Evolutionary conservation across 129 eudicot species (phyloP).

Genomic region (Artemisia argyi): DNA sequence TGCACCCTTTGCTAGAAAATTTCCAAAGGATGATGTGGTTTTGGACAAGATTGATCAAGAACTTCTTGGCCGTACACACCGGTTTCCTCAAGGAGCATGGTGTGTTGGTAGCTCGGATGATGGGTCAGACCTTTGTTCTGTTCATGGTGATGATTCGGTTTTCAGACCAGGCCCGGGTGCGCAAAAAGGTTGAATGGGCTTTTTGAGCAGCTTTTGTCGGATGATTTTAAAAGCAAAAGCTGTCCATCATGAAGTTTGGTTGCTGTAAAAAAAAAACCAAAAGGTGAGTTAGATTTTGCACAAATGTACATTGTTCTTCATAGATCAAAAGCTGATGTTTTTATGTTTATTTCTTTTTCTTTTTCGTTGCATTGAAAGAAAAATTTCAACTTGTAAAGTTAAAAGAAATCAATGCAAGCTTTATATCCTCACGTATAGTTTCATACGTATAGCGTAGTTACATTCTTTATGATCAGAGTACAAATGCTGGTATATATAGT

Average conservation of each 20-base stretch:
- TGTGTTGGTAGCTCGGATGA: conserved; percentile 4
- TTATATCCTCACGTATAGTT: neutral
- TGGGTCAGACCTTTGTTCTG: conserved; percentile 56
- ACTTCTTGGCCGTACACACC: conserved; percentile 9
- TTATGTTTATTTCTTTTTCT: neutral
- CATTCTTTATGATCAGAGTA: neutral
- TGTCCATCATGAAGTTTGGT: conserved; percentile 39
- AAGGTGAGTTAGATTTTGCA: conserved; percentile 29
- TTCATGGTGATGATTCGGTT: conserved; percentile 7
- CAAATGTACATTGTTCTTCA: conserved; percentile 44
- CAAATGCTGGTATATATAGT: too few species aligned
- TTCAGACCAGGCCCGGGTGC: conserved; percentile 17
- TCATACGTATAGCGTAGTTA: neutral
- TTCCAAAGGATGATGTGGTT: neutral
- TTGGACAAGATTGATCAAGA: conserved; percentile 6
- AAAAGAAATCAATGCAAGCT: conserved; percentile 22
- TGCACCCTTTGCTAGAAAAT: conserved; percentile 5
- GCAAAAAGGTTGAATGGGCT: neutral
- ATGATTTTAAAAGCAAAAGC: conserved; percentile 32
- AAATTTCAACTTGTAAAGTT: conserved; percentile 23
- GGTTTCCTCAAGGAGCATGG: neutral
- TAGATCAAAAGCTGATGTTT: conserved; percentile 36
- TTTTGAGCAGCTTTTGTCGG: neutral
- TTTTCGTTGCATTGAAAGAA: conserved; percentile 19
- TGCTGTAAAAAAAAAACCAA: conserved; percentile 11